These are phyloP conservation scores for Ramularia endophylla DNA, from an alignment of 2,329 filamentous ascomycete species.

Conservation along the genomic window DNA sequence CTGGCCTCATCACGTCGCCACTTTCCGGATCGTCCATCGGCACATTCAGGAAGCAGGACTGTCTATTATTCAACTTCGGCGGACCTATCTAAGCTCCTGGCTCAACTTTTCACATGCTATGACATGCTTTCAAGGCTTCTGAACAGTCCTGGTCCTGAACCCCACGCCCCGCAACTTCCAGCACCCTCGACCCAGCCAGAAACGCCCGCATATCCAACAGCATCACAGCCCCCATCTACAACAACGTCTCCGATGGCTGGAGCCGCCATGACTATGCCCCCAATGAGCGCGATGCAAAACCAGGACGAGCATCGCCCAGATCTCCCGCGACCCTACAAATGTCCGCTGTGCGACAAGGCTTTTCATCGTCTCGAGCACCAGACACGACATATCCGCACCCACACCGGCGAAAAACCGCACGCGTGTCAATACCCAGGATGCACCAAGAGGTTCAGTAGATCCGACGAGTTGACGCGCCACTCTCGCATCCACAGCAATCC, in stretches of 20 bases:
- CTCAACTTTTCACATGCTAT: conserved; percentile 11
- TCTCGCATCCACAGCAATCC: conserved; percentile 99
- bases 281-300: conserved; percentile 55
- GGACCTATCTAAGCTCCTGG: background rate
- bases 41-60: no score
- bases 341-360: conserved; percentile 94
- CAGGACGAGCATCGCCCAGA: conserved; percentile 67
- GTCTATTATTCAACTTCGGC: no score
- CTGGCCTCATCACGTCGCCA: no score
- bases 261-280: conserved; percentile 39
- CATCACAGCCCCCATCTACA: conserved; percentile 10
- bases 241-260: conserved; percentile 32
- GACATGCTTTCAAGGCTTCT: conserved; percentile 29
- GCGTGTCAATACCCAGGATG: conserved; percentile 93
- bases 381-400: conserved; percentile 84
- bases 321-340: conserved; percentile 95
- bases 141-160: conserved; percentile 11
- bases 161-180: conserved; percentile 12
- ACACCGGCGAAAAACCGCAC: conserved; percentile 97
- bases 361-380: conserved; percentile 98
- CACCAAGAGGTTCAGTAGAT: conserved; percentile 94
- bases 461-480: conserved; percentile 92
- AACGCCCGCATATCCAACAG: conserved; percentile 4
- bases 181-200: conserved; percentile 10
- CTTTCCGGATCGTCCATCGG: no score